phyloP scores from a whole-genome alignment of 805 yeast species.

The Yarrowia sp. region DNA sequence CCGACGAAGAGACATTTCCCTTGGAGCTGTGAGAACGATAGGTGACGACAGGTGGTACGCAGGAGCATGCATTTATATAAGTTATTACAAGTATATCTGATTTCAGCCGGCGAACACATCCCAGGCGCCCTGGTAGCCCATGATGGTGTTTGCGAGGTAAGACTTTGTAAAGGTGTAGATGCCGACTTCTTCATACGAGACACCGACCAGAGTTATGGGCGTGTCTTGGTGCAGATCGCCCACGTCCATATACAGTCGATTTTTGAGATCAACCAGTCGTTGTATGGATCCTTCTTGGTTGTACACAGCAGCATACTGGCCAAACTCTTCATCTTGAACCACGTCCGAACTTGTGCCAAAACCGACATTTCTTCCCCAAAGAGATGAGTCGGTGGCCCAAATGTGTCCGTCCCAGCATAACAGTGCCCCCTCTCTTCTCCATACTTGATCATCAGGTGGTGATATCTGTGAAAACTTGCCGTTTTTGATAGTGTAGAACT shows the following conservation, averaged over 20 bases:
- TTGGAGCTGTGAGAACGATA: conserved; percentile 11
- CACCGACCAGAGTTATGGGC: not conserved
- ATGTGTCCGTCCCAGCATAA: conserved; percentile 7
- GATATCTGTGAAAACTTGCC: not conserved
- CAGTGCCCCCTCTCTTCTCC: conserved; percentile 5
- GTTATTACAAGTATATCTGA: conserved; percentile 7
- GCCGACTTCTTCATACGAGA: not conserved
- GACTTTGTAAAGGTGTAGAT: conserved; percentile 5
- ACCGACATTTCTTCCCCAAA: not conserved
- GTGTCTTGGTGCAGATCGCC: not conserved
- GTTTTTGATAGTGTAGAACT: not conserved
- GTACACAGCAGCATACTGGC: conserved; percentile 9
- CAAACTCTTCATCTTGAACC: not conserved
- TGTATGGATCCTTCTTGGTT: not conserved
- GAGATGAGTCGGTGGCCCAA: conserved; percentile 1
- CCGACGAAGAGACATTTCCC: conserved; percentile 31
- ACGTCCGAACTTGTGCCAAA: not conserved
- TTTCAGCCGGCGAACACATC: not conserved
- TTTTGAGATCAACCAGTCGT: not conserved
- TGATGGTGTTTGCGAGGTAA: conserved; percentile 1
- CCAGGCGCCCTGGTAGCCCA: conserved; percentile 10
- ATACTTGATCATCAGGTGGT: not conserved
- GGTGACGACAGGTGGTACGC: not conserved
- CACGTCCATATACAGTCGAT: not conserved
- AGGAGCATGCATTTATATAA: conserved; percentile 31